Evolutionary conservation across 306 rosid species (phyloP), one percentile per base, ranked within the genome.

Genomic region (Fagus crenata): DNA sequence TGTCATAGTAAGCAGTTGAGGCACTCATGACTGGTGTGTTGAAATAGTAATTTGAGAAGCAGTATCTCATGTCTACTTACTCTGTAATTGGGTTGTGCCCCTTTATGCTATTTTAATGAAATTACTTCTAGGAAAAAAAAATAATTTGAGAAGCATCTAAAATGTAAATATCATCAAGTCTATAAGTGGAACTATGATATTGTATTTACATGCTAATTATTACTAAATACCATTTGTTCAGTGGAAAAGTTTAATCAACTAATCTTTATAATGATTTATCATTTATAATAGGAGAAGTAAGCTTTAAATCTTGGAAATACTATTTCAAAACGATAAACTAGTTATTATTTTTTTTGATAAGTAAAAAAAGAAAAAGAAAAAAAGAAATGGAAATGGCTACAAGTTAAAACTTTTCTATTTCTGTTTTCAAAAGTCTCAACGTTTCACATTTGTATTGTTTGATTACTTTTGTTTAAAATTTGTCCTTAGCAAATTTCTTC

Each of bases 401-500:
- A 67, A 6, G 32, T 17, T 13, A 67, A 67, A 15, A 39, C 32
- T 67, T 67, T 67, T 1, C 32, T n/a, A 31, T 67, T 37, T 67
- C 4, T 61, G 17, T 61, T 4, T 18, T 55, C 6, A 7, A n/a
- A 55, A 32, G 32, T 55, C 61, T 3, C 7, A 9, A 32, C 56
- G 2, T 58, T n/a, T 12, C 1, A 31, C 41, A 32, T 33, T 7
- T 31, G 18, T 7, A 15, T 6, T 4, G 40, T 32, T 1, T 60
- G 36, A 60, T 60, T 43, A 33, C 46, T 49, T 67, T 22, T 9
- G 61, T 69, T 75, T 46, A 51, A 58, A 60, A 77, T 41, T 60
- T 40, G n/a, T 43, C 36, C 60, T 69, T 73, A 18, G 71, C 71
- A 64, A 58, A 74, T 83, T 59, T 73, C 67, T 67, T 49, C 60